Evolutionary conservation across 805 yeast species (phyloP).

Genomic region (Hanseniaspora valbyensis): DNA sequence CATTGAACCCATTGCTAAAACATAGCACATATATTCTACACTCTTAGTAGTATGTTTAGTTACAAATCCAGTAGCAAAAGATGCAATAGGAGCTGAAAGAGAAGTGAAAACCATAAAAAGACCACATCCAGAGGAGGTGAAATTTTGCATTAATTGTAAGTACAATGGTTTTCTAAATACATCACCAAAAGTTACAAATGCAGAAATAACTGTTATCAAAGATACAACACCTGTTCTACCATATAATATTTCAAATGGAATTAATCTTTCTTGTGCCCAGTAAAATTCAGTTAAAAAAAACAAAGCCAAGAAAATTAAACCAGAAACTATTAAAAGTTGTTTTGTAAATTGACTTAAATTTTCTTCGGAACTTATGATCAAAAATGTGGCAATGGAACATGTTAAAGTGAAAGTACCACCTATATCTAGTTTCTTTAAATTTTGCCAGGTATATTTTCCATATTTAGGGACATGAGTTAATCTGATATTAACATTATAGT

Average conservation of each 20-base stretch:
- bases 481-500: slow-evolving; percentile 32
- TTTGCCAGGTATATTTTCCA: slow-evolving; percentile 35
- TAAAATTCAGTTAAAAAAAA: slow-evolving; percentile 29
- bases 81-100: slow-evolving; percentile 41
- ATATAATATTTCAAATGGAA: slow-evolving; percentile 44
- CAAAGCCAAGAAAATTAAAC: slow-evolving; percentile 14
- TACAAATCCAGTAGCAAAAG: slow-evolving; percentile 43
- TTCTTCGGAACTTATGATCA: slow-evolving; percentile 38
- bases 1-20: slow-evolving; percentile 22
- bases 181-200: slow-evolving; percentile 36
- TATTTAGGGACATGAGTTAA: slow-evolving; percentile 42
- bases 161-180: slow-evolving; percentile 52
- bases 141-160: slow-evolving; percentile 40
- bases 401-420: slow-evolving; percentile 57
- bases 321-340: slow-evolving; percentile 26
- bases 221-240: slow-evolving; percentile 48
- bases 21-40: slow-evolving; percentile 25
- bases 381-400: slow-evolving; percentile 35
- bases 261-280: slow-evolving; percentile 41
- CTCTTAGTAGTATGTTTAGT: slow-evolving; percentile 29
- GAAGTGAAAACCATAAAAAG: slow-evolving; percentile 46
- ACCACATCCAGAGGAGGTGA: slow-evolving; percentile 47
- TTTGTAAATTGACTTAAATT: slow-evolving; percentile 33
- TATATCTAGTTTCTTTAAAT: slow-evolving; percentile 52
- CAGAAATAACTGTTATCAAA: slow-evolving; percentile 37